A percentile compares a stretch with the other conserved stretches of the same genome.
Conservation (phyloP, 2,329 filamentous ascomycete species). For the Microdochium trichocladiopsis region DNA sequence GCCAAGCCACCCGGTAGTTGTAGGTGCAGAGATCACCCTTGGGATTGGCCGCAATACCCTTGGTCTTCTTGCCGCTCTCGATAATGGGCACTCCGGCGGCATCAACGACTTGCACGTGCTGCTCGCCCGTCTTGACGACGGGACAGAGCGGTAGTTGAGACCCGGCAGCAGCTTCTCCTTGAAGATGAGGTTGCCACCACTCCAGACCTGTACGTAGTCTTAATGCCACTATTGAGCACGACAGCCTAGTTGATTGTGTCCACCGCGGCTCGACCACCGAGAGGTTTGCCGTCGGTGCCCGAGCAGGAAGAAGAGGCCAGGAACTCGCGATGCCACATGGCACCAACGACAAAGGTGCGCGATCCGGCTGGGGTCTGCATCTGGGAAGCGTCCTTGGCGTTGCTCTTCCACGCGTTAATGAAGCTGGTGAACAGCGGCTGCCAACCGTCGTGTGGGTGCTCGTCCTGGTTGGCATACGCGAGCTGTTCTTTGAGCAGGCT, state of each 20-base stretch:
- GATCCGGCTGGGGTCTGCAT: slow-evolving; percentile 12
- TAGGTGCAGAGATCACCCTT: slow-evolving; percentile 19
- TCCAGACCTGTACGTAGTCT: slow-evolving; percentile 13
- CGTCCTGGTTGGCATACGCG: slow-evolving; percentile 19
- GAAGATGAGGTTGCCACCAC: slow-evolving; percentile 13
- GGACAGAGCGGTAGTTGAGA: slow-evolving; percentile 16
- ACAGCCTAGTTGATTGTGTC: slow-evolving; percentile 22
- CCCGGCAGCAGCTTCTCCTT: slow-evolving; percentile 10
- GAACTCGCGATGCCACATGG: slow-evolving; percentile 22
- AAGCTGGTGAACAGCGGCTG: slow-evolving; percentile 25
- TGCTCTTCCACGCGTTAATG: slow-evolving; percentile 23
- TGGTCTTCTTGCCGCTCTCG: slow-evolving; percentile 9
- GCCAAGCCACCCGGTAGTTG: slow-evolving; percentile 17
- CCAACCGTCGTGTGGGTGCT: slow-evolving; percentile 22
- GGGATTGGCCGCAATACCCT: slow-evolving; percentile 12
- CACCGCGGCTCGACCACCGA: slow-evolving; percentile 12
- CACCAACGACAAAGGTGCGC: slow-evolving; percentile 14
- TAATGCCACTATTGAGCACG: slow-evolving; percentile 9
- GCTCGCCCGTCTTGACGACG: slow-evolving; percentile 13
- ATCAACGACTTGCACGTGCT: slow-evolving; percentile 19
- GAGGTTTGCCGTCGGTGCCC: slow-evolving; percentile 11
- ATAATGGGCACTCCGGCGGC: slow-evolving; percentile 11
- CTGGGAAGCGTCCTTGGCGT: slow-evolving; percentile 8
- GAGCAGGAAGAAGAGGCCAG: slow-evolving; percentile 7
- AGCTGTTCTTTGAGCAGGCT: slow-evolving; percentile 15